These are phyloP conservation scores for Diphasiastrum complanatum DNA, from an alignment of 83 land plant species.

Conservation along the genomic window DNA sequence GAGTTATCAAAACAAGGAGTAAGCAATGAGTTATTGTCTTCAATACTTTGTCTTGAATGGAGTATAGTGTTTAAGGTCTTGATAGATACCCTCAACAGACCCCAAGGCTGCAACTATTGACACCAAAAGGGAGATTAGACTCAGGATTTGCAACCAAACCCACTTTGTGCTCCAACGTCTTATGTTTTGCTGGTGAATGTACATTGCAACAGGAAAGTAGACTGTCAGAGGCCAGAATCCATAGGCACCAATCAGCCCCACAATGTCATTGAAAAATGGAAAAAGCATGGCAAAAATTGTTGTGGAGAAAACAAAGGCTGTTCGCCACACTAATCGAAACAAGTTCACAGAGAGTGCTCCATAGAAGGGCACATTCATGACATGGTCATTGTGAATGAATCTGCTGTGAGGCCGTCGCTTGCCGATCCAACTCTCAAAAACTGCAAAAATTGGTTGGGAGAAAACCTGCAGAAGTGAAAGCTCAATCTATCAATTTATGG, in stretches of 20 bases:
- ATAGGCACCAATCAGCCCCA: constrained; percentile 40
- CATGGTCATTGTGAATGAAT: not conserved
- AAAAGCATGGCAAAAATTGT: constrained; percentile 39
- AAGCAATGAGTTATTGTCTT: too few relatives aligned
- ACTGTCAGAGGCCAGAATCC: constrained; percentile 43
- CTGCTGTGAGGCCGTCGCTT: constrained; percentile 12
- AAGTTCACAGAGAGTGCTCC: constrained; percentile 17
- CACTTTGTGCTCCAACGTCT: constrained; percentile 23
- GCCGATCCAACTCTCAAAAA: constrained; percentile 18
- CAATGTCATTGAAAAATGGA: constrained; percentile 41
- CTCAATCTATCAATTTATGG: constrained; percentile 32
- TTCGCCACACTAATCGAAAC: constrained; percentile 27
- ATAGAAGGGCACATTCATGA: not conserved
- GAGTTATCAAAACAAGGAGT: too few relatives aligned
- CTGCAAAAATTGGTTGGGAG: constrained; percentile 27
- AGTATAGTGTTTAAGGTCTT: constrained; percentile 18
- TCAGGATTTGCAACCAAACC: constrained; percentile 27
- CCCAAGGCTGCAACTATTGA: constrained; percentile 30
- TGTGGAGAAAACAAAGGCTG: constrained; percentile 25
- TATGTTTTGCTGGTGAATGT: constrained; percentile 26
- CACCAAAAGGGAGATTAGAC: constrained; percentile 21
- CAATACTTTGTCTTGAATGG: constrained; percentile 28
- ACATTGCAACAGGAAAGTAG: constrained; percentile 38
- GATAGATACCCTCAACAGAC: constrained; percentile 28
- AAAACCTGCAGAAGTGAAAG: constrained; percentile 36